These are phyloP conservation scores for Colletotrichum sp. DNA, from an alignment of 2,329 filamentous ascomycete genomes.

Conservation along the genomic window DNA sequence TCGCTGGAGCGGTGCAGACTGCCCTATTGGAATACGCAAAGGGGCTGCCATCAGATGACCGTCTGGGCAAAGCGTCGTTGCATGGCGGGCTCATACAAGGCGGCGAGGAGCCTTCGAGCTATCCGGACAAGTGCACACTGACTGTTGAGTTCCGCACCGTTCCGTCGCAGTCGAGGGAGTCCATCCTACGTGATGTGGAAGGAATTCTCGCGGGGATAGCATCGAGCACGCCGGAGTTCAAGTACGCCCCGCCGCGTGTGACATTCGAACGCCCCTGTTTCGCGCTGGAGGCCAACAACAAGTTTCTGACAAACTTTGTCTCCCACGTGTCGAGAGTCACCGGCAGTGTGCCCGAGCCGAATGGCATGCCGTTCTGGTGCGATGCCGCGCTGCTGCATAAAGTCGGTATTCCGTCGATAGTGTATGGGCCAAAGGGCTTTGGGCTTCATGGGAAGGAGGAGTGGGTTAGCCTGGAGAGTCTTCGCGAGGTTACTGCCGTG, in stretches of 20 bases:
- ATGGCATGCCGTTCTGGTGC: conserved; percentile 49
- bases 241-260: conserved; percentile 39
- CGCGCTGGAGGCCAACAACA: conserved; percentile 33
- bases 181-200: conserved; percentile 41
- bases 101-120: conserved; percentile 57
- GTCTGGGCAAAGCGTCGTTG: conserved; percentile 43
- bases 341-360: conserved; percentile 28
- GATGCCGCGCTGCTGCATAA: conserved; percentile 53
- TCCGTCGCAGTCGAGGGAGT: conserved; percentile 42
- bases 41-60: conserved; percentile 36
- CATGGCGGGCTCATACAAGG: conserved; percentile 55
- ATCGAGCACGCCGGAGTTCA: conserved; percentile 39
- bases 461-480: conserved; percentile 50
- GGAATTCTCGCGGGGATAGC: conserved; percentile 38
- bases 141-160: conserved; percentile 55
- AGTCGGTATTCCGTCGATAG: conserved; percentile 48
- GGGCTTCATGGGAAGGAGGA: conserved; percentile 57
- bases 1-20: conserved; percentile 50
- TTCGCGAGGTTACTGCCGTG: conserved; percentile 36
- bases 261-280: conserved; percentile 49
- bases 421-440: conserved; percentile 52
- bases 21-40: conserved; percentile 47
- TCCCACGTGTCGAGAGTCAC: conserved; percentile 22
- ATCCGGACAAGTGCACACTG: conserved; percentile 53
- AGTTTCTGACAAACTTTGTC: conserved; percentile 8